Base-by-base conservation (phyloP, 441 rosid genomes). In the Metrosideros polymorpha region DNA sequence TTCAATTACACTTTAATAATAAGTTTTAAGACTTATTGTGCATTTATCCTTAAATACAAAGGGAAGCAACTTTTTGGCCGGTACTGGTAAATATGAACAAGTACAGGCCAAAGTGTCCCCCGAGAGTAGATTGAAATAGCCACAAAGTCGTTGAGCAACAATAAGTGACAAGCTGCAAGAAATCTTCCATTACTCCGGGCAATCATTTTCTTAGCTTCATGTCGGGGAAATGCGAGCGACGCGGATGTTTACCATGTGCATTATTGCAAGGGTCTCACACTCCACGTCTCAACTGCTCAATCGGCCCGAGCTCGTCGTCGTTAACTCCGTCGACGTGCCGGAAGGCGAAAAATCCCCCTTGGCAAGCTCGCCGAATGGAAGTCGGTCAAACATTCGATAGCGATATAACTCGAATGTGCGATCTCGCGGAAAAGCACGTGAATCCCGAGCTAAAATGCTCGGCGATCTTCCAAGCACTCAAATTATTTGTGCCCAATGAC, bases 341-440 rank as follows among this genome's bases (percentile, higher is more conserved):
- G 55, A 19, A 19, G 25, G 56, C 56, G 27, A 22, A 24, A 53
- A 53, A 7, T 22, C 66, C 19, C 17, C 6, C 7, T 5, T 2
- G 7, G 5, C 53, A 19, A 51, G 15, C 4, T 19, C 2, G 17
- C 53, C 52, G 5, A 5, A 18, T 0, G 29, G 8, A 32, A 57
- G 6, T 13, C 63, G 7, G 1, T 57, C 32, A 7, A n/a, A 12
- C 0, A 6, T 6, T 14, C 1, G 2, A 0, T 14, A 13, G 66
- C 2, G 22, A 6, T n/a, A 18, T 59, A 29, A 7, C 35, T 59
- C 66, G 6, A 3, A 14, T 9, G 13, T 3, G 66, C 5, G 8
- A 59, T 14, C 19, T 59, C 6, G 39, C 9, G 17, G 4, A 14
- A 57, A 27, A 59, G 39, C 6, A 3, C 6, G 19, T 12, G 1